Evolutionary conservation across 2,329 filamentous ascomycete species (phyloP).

Genomic region (Hansfordia pulvinata): DNA sequence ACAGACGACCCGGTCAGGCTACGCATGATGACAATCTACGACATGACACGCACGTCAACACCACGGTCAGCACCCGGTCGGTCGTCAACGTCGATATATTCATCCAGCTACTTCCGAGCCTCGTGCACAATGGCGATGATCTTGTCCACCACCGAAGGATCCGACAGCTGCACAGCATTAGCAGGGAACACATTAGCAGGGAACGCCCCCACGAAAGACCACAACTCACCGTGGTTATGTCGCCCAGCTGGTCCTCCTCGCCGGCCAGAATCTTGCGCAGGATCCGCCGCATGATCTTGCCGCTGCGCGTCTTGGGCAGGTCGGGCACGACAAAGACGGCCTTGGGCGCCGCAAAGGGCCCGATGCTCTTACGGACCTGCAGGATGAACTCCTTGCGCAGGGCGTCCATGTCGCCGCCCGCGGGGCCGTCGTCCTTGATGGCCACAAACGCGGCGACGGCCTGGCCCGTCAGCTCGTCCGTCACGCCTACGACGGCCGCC

Average conservation of each 20-base stretch:
- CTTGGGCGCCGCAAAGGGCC: constrained; percentile 93
- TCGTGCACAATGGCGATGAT: constrained; percentile 75
- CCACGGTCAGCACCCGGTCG: constrained; percentile 11
- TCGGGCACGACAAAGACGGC: constrained; percentile 83
- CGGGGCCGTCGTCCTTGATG: constrained; percentile 75
- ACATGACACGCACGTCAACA: too few relatives aligned
- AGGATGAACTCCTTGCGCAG: constrained; percentile 87
- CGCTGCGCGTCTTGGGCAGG: constrained; percentile 90
- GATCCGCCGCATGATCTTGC: constrained; percentile 98
- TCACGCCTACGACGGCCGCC: constrained; percentile 85
- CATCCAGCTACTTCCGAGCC: constrained; percentile 34
- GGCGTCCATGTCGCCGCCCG: constrained; percentile 49
- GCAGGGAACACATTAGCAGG: background rate
- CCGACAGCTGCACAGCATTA: constrained; percentile 51
- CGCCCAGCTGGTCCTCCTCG: constrained; percentile 92
- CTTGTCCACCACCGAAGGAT: constrained; percentile 77
- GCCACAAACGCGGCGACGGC: constrained; percentile 94
- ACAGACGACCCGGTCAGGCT: too few relatives aligned
- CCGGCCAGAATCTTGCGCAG: constrained; percentile 93
- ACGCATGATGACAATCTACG: too few relatives aligned
- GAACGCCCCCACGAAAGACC: constrained; percentile 1
- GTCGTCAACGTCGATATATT: constrained; percentile 2
- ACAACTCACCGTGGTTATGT: constrained; percentile 70
- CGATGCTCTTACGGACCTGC: constrained; percentile 94
- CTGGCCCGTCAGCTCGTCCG: constrained; percentile 90